A percentile compares a stretch with the other conserved stretches of the same genome.
Evolutionary conservation across 495 filamentous ascomycete genomes (phyloP).

Genomic region (Trichocladium antarcticum): DNA sequence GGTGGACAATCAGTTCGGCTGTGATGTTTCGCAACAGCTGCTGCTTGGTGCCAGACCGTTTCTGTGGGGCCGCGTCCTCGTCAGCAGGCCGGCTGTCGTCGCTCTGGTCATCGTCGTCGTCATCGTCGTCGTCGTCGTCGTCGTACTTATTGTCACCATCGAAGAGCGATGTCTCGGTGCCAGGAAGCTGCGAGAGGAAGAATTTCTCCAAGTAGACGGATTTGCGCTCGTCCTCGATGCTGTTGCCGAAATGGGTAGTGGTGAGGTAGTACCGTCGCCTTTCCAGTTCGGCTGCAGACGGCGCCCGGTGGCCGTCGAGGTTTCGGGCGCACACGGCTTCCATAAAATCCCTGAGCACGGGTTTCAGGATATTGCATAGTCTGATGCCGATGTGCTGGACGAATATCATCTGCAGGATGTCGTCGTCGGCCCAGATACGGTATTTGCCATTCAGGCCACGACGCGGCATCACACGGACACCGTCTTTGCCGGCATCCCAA

Average conservation of each 20-base stretch:
- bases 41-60: constrained; percentile 41
- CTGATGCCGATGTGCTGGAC: constrained; percentile 52
- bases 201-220: constrained; percentile 22
- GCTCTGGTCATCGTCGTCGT: constrained; percentile 10
- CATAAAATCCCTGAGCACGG: constrained; percentile 28
- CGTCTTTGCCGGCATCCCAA: constrained; percentile 40
- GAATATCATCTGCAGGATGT: constrained; percentile 53
- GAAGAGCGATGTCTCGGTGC: constrained; percentile 30
- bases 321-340: constrained; percentile 15
- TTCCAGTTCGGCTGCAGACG: constrained; percentile 7
- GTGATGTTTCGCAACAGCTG: constrained; percentile 48
- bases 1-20: constrained; percentile 49
- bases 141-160: constrained; percentile 21
- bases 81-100: background rate
- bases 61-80: constrained; percentile 1
- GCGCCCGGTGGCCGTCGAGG: constrained; percentile 6
- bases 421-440: constrained; percentile 57
- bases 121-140: no score
- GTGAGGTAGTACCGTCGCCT: constrained; percentile 21
- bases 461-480: constrained; percentile 49
- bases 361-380: constrained; percentile 44
- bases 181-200: constrained; percentile 41
- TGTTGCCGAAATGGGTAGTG: background rate
- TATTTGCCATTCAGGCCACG: constrained; percentile 59
- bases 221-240: constrained; percentile 15